Base-by-base conservation (phyloP, 768 basidiomycete species). In the Lactifluus echinatus region DNA sequence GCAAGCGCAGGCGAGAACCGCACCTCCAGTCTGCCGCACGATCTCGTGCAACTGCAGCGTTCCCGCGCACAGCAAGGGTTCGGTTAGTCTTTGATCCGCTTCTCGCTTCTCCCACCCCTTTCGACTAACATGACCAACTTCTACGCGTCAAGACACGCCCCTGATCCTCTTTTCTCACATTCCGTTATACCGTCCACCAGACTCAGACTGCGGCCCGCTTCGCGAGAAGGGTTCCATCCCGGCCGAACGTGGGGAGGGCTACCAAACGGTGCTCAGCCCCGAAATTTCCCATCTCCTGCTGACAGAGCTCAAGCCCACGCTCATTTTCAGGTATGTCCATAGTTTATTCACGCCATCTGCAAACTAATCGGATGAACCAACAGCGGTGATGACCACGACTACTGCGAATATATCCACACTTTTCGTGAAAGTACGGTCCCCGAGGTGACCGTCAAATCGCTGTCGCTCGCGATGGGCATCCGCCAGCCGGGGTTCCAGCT, bases 301-400 rank as follows among this genome's bases (percentile, higher is more conserved):
- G 48, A 72, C 83, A 36, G 73, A 66, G 19, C 67, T 92, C 28
- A 73, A 74, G 37, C 94, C 94, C 6, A 73, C 76, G 1, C 69
- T 88, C 12, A 75, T 94, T 33, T 86, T 92, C 70, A 93, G 88
- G 87, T 87, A 63, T 56, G 74, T 15, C 17, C 17, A 31, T 7
- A 0, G 8, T 23, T 23, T 42, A 21, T 5, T 42, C 40, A 21
- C 39, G 7, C 5, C 7, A 8, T 19, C 8, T 3, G 3, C 19
- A 8, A 17, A 21, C 17, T 53, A 21, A n/a, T 53, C n/a, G 14
- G 24, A 53, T 46, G 31, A 15, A 12, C 37, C 43, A 8, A 46
- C 57, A 92, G 89, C 63, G 95, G 91, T 5, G 93, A 97, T 69
- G 93, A 97, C 66, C 93, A 96, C 68, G 95, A 97, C 65, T 92